Evolutionary conservation across 768 basidiomycete species (phyloP).

Genomic region (Panaeolus papilionaceus): DNA sequence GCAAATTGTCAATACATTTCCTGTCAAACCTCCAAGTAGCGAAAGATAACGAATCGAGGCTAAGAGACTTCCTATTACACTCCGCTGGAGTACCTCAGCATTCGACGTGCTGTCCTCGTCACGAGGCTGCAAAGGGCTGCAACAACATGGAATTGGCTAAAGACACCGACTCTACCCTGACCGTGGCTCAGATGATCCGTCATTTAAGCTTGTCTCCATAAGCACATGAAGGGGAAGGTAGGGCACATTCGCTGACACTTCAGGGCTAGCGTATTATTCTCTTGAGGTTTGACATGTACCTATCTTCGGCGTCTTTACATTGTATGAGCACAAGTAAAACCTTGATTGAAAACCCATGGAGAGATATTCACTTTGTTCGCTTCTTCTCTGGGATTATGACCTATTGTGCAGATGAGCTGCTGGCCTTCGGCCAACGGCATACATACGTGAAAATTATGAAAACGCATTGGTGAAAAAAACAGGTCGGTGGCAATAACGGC

Average conservation of each 20-base stretch:
- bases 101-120: background rate
- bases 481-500: background rate
- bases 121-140: background rate
- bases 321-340: background rate
- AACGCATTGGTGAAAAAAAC: background rate
- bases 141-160: slow-evolving; percentile 5
- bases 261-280: background rate
- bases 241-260: background rate
- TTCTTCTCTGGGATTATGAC: background rate
- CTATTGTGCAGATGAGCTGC: too few species aligned
- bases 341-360: background rate
- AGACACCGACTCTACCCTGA: slow-evolving; percentile 5
- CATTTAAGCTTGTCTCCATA: slow-evolving; percentile 13
- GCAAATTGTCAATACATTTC: background rate
- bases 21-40: background rate
- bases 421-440: too few species aligned
- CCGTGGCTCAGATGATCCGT: slow-evolving; percentile 12
- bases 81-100: background rate
- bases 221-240: slow-evolving; percentile 6
- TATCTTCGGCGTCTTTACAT: background rate
- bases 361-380: background rate
- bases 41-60: background rate
- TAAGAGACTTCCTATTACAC: background rate
- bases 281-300: slow-evolving; percentile 5
- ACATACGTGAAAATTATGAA: too few species aligned